Conservation (phyloP, 164 flowering plant genomes). For the Piper betle region DNA sequence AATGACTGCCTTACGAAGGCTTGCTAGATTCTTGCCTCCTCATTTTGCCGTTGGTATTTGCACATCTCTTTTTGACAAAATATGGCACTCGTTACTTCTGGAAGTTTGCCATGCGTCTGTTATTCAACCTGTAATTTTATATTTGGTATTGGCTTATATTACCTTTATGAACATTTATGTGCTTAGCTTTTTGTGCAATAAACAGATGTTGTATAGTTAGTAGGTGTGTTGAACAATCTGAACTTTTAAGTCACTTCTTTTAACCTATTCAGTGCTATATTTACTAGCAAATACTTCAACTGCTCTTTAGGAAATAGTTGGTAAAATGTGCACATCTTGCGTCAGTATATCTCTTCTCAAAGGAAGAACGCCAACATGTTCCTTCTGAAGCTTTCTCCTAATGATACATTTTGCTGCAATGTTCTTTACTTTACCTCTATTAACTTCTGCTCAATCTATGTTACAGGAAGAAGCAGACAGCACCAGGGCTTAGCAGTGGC, state of each 20-base stretch:
- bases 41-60: slow-evolving; percentile 87
- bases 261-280: not conserved
- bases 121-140: no score
- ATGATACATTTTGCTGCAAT: not conserved
- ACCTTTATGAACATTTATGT: not conserved
- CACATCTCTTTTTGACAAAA: not conserved
- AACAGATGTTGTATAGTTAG: no score
- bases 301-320: not conserved
- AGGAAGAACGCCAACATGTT: not conserved
- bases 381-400: not conserved
- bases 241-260: no score
- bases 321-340: not conserved
- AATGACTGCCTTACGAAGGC: slow-evolving; percentile 57
- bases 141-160: not conserved
- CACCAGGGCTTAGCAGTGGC: slow-evolving; percentile 87
- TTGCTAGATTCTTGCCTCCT: slow-evolving; percentile 77
- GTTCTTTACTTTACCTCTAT: slow-evolving; percentile 1
- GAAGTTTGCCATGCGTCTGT: not conserved
- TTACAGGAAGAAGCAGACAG: slow-evolving; percentile 80
- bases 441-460: not conserved
- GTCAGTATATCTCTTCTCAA: no score
- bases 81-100: not conserved
- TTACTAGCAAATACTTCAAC: not conserved
- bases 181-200: not conserved
- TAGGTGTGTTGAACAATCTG: no score